Evolutionary conservation across 2,329 filamentous ascomycete species (phyloP).

Genomic region (Fusarium euwallaceae): DNA sequence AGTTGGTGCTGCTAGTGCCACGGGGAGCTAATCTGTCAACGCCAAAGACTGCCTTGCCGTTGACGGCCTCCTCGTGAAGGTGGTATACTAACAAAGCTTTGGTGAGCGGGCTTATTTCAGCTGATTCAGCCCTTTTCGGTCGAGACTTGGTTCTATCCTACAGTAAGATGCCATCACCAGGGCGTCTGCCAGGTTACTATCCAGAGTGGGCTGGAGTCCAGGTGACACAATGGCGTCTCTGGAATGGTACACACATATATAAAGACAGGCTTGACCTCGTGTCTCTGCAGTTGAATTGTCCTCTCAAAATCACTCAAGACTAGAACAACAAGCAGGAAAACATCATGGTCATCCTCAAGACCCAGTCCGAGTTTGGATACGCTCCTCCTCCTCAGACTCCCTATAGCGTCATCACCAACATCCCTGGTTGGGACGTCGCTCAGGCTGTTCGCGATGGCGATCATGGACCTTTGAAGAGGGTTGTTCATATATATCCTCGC

Average conservation of each 20-base stretch:
- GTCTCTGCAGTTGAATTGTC: background rate
- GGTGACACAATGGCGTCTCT: background rate
- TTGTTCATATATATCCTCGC: constrained; percentile 62
- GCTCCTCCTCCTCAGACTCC: constrained; percentile 61
- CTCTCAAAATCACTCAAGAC: background rate
- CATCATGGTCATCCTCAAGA: constrained; percentile 54
- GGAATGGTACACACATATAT: background rate
- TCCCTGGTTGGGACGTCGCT: constrained; percentile 59
- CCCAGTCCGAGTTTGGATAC: constrained; percentile 57
- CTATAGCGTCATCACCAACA: constrained; percentile 62
- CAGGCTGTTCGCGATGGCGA: constrained; percentile 59
- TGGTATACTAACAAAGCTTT: background rate
- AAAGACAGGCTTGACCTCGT: background rate
- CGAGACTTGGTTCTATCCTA: background rate
- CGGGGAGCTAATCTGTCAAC: background rate
- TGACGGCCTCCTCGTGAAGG: background rate
- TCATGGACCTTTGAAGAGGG: constrained; percentile 45
- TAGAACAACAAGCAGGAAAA: background rate
- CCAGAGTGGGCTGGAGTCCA: background rate
- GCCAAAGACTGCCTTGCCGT: background rate
- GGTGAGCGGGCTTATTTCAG: constrained; percentile 5
- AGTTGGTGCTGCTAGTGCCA: background rate
- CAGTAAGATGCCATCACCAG: background rate
- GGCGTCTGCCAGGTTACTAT: background rate
- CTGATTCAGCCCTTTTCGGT: constrained; percentile 1